These are phyloP conservation scores for Nicotiana rustica DNA, from an alignment of 305 asterid species.

Conservation along the genomic window DNA sequence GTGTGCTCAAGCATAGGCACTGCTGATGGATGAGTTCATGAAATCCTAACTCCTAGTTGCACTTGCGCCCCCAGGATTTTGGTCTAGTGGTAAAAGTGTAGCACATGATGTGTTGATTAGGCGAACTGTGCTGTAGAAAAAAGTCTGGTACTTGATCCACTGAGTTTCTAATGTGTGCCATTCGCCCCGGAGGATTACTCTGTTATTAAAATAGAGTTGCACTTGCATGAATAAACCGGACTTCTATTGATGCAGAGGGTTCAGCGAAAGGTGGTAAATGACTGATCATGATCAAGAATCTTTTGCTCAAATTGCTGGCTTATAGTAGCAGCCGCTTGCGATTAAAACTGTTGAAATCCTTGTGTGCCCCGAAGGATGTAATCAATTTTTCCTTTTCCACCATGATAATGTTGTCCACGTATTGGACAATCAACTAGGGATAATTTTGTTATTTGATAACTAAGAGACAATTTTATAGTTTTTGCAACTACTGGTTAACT, in stretches of 20 bases:
- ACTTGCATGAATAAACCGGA: conserved; percentile 6
- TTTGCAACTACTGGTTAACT: neutral
- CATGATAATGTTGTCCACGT: neutral
- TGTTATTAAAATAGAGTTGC: neutral
- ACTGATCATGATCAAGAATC: neutral
- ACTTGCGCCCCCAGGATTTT: too few species aligned
- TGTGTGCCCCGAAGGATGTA: neutral
- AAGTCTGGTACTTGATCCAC: too few species aligned
- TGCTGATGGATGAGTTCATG: conserved; percentile 1
- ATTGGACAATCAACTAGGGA: neutral
- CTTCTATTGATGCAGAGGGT: neutral
- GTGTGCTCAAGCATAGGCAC: neutral
- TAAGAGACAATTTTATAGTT: neutral
- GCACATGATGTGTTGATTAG: too few species aligned
- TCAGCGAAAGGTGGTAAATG: neutral
- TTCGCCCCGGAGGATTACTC: too few species aligned
- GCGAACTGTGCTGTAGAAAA: too few species aligned
- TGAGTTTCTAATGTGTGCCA: too few species aligned
- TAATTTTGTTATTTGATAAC: neutral
- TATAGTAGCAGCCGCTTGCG: conserved; percentile 5
- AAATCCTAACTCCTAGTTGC: neutral
- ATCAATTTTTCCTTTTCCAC: neutral
- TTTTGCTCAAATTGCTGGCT: neutral
- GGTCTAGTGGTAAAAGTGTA: too few species aligned
- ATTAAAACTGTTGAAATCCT: neutral